Evolutionary conservation across 345 rosid genomes (phyloP).

Genomic region (Dipteronia sinensis): DNA sequence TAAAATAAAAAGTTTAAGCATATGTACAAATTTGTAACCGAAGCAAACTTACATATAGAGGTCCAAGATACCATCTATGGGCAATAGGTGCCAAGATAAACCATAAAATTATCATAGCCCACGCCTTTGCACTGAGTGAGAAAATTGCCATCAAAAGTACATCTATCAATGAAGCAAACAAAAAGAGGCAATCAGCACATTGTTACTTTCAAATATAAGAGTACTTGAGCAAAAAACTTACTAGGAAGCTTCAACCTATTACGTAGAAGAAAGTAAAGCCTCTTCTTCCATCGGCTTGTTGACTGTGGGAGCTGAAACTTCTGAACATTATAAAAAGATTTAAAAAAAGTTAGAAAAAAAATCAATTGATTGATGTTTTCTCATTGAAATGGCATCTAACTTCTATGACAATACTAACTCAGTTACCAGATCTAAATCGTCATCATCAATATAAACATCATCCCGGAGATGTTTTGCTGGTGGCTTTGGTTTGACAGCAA

Average conservation of each 20-base stretch:
- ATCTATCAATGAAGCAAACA: slow-evolving; percentile 47
- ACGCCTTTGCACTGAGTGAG: slow-evolving; percentile 65
- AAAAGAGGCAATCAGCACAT: slow-evolving; percentile 26
- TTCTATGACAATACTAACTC: slow-evolving; percentile 9
- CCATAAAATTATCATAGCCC: slow-evolving; percentile 66
- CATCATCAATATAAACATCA: slow-evolving; percentile 49
- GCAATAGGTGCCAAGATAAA: slow-evolving; percentile 84
- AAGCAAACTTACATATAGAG: slow-evolving; percentile 69
- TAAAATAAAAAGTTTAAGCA: not conserved
- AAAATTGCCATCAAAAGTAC: slow-evolving; percentile 74
- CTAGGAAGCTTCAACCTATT: slow-evolving; percentile 79
- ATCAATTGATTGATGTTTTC: not conserved
- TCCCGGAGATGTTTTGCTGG: slow-evolving; percentile 54
- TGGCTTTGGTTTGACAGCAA: slow-evolving; percentile 79
- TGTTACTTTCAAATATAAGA: slow-evolving; percentile 13
- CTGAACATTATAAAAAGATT: slow-evolving; percentile 35
- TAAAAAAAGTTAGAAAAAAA: not conserved
- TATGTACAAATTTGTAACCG: not conserved
- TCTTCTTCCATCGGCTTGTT: slow-evolving; percentile 73
- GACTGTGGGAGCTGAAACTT: slow-evolving; percentile 79
- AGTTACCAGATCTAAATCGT: slow-evolving; percentile 64
- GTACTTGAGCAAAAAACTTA: slow-evolving; percentile 31
- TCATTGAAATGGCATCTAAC: not conserved
- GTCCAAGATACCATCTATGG: slow-evolving; percentile 81
- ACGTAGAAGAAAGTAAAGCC: slow-evolving; percentile 57